Percentiles rank a stretch among this genome's conserved stretches.
These are phyloP conservation scores for Phytophthora citrophthora DNA, from an alignment of 352 stramenopile genomes.

Conservation along the genomic window DNA sequence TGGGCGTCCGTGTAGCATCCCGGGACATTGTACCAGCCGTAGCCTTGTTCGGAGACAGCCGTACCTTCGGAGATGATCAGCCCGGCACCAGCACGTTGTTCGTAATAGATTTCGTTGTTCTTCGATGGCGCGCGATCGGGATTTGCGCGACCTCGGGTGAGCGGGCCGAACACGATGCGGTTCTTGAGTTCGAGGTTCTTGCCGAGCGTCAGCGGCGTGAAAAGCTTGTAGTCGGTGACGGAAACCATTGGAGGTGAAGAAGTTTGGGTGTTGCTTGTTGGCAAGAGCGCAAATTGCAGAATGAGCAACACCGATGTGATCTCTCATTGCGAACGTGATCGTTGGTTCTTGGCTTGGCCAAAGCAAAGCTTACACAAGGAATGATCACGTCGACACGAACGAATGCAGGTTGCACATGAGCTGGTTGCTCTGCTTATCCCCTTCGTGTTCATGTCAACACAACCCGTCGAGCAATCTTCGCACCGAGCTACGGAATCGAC, in stretches of 20 bases:
- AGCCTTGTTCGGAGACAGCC: constrained; percentile 46
- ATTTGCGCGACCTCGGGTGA: constrained; percentile 50
- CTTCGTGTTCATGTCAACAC: not conserved
- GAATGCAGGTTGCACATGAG: not conserved
- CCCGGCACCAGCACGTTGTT: constrained; percentile 58
- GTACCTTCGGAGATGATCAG: constrained; percentile 74
- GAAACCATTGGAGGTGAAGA: constrained; percentile 7
- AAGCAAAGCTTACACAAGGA: too few relatives aligned
- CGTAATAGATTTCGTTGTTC: constrained; percentile 65
- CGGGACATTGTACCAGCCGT: constrained; percentile 41
- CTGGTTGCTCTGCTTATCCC: not conserved
- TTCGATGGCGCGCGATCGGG: constrained; percentile 44
- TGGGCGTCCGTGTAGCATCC: constrained; percentile 53
- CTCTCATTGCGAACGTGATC: not conserved
- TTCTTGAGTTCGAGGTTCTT: constrained; percentile 56
- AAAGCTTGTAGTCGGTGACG: constrained; percentile 42
- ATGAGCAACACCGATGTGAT: constrained; percentile 6
- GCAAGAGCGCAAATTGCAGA: constrained; percentile 10
- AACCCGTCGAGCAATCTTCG: not conserved
- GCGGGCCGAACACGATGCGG: constrained; percentile 52
- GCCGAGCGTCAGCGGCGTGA: constrained; percentile 42
- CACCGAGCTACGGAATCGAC: too few relatives aligned
- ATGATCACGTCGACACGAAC: not conserved
- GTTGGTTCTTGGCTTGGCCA: not conserved
- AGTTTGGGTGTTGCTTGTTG: constrained; percentile 2